Base-by-base conservation (phyloP, 495 filamentous ascomycete species). In the Apodospora peruviana region DNA sequence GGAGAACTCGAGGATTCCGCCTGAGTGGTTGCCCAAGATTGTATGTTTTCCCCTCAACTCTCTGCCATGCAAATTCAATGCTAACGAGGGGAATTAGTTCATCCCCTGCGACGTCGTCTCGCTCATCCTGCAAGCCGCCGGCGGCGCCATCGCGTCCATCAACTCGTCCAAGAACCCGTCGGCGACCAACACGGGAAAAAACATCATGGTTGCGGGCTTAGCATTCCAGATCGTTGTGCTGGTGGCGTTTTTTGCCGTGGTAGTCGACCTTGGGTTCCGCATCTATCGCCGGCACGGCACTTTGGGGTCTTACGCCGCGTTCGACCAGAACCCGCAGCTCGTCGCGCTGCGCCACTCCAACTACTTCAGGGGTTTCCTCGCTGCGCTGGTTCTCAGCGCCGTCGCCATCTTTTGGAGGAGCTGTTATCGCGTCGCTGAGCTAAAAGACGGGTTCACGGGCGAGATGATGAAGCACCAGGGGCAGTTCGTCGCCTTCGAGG, bases 401-500 rank as follows among this genome's bases (percentile, higher is more conserved):
- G 20, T 84, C 27, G 68, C 69, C 53, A 82, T 88, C 56, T 76
- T 84, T 58, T 73, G 78, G 45, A 77, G 85, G 2, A 80, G 72
- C 32, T 64, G 81, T 23, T 88, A 75, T 62, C 76, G 85, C 43
- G 78, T 84, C 18, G 79, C 77, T 7, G 85, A 88, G 72, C 68
- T 88, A 40, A 69, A 68, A 36, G 62, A 65, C n/a, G 85, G 85
- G 14, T 87, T 81, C 64, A 45, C 62, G 10, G 77, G 84, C 19
- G 45, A 56, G 1, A 59, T 87, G 43, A 82, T 77, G 40, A 75
- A 70, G 41, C 64, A 85, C 36, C 71, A 90, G 65, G 67, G 74
- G 8, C 55, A 78, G 8, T 85, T 87, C 58, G 80, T 90, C 69
- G 69, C 85, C 21, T 73, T 90, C 18, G 86, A 90, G 67, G 81